Evolutionary conservation across 495 filamentous ascomycete genomes (phyloP).

Genomic region (Aspergillus ostianus): DNA sequence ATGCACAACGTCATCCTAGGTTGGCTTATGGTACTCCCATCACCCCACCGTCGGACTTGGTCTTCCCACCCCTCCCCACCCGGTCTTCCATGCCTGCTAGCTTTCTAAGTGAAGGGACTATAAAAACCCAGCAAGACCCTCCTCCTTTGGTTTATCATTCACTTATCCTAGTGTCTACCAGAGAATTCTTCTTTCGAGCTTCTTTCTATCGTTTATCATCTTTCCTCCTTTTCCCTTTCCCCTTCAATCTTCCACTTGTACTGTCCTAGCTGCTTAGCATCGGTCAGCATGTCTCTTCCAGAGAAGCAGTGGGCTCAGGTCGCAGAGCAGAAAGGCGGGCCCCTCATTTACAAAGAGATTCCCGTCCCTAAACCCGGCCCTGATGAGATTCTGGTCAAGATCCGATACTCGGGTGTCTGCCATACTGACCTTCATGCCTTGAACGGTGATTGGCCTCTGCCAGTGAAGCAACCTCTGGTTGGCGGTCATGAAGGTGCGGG

Average conservation of each 20-base stretch:
- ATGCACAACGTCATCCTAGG: not conserved
- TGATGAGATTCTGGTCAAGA: conserved; percentile 86
- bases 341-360: conserved; percentile 77
- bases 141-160: not conserved
- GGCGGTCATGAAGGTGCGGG: conserved; percentile 95
- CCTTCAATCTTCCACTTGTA: not conserved
- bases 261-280: not conserved
- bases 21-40: not conserved
- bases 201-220: not conserved
- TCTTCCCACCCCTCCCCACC: not conserved
- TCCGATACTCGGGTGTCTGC: conserved; percentile 92
- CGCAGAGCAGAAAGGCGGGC: conserved; percentile 71
- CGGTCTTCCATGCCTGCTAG: not conserved
- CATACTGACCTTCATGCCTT: conserved; percentile 86
- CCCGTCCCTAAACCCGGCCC: conserved; percentile 74
- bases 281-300: conserved; percentile 51
- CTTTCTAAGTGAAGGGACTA: not conserved
- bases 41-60: not conserved
- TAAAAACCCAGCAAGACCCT: not conserved
- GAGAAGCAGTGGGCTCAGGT: conserved; percentile 85
- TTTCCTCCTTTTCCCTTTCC: not conserved
- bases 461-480: conserved; percentile 76
- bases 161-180: not conserved
- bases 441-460: conserved; percentile 84
- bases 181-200: not conserved